These are phyloP conservation scores for Nicotiana tabacum DNA, from an alignment of 257 asterid genomes.

Conservation along the genomic window DNA sequence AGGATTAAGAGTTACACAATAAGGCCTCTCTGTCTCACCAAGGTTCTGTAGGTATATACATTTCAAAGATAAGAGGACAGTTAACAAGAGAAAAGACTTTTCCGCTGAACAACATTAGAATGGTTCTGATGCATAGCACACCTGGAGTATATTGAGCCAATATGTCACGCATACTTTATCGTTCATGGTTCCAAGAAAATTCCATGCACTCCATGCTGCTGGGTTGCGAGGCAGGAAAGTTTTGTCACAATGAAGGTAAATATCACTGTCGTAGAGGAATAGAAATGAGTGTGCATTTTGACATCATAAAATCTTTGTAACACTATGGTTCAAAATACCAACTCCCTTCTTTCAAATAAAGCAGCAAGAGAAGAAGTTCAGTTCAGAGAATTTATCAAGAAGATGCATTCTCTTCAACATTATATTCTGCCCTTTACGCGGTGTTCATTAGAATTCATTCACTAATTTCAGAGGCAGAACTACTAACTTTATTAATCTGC, in stretches of 20 bases:
- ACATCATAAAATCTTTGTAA: neutral
- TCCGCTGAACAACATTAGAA: neutral
- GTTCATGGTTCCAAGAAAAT: slow-evolving; percentile 57
- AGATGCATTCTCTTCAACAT: neutral
- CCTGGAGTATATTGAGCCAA: slow-evolving; percentile 82
- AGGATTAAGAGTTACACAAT: slow-evolving; percentile 82
- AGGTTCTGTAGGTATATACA: slow-evolving; percentile 48
- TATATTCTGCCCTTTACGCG: neutral
- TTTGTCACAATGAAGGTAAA: slow-evolving; percentile 64
- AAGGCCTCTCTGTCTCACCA: slow-evolving; percentile 51
- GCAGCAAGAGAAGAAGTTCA: neutral
- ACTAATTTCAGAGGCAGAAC: neutral
- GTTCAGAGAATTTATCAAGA: neutral
- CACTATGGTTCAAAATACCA: neutral
- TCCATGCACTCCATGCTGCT: slow-evolving; percentile 76
- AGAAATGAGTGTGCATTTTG: slow-evolving; percentile 22
- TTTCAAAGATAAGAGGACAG: neutral
- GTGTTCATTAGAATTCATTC: neutral
- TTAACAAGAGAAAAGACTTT: neutral
- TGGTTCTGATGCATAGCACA: neutral
- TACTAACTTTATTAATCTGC: neutral
- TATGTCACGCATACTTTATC: slow-evolving; percentile 54
- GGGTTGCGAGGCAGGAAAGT: slow-evolving; percentile 59
- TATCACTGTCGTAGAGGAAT: slow-evolving; percentile 50
- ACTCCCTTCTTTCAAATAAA: neutral